phyloP scores from a whole-genome alignment of 2,329 filamentous ascomycete species.

The Nothopassalora personata region DNA sequence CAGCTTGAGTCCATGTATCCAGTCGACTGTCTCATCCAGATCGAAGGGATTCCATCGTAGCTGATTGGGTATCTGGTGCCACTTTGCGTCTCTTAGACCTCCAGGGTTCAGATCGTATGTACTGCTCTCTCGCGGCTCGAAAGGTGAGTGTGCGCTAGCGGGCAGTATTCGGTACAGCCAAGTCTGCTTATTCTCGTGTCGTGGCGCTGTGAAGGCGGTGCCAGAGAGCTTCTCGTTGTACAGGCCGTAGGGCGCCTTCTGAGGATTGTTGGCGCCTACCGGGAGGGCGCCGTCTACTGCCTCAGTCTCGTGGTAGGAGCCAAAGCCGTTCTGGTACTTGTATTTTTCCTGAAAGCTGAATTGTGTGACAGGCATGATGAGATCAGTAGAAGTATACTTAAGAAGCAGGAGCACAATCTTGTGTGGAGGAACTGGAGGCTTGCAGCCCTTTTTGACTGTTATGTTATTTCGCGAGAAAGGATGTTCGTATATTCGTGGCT shows the following conservation, averaged over 20 bases:
- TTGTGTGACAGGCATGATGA: slow-evolving; percentile 58
- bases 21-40: slow-evolving; percentile 62
- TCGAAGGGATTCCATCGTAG: slow-evolving; percentile 76
- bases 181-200: slow-evolving; percentile 53
- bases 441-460: neutral
- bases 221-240: slow-evolving; percentile 70
- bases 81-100: slow-evolving; percentile 32
- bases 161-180: slow-evolving; percentile 56
- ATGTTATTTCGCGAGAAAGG: neutral
- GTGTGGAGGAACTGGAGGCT: no score
- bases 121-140: slow-evolving; percentile 45
- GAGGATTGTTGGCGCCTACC: slow-evolving; percentile 72
- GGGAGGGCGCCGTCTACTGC: slow-evolving; percentile 70
- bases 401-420: no score
- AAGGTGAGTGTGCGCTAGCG: slow-evolving; percentile 54
- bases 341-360: slow-evolving; percentile 64
- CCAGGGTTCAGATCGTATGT: slow-evolving; percentile 49
- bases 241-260: slow-evolving; percentile 71
- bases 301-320: slow-evolving; percentile 73
- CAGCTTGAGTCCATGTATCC: slow-evolving; percentile 64
- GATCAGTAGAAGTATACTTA: neutral
- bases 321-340: slow-evolving; percentile 73
- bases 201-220: slow-evolving; percentile 54
- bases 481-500: no score
- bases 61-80: slow-evolving; percentile 75